Base-by-base conservation (phyloP, 2,329 filamentous ascomycete species). In the Microascus cirrosus region DNA sequence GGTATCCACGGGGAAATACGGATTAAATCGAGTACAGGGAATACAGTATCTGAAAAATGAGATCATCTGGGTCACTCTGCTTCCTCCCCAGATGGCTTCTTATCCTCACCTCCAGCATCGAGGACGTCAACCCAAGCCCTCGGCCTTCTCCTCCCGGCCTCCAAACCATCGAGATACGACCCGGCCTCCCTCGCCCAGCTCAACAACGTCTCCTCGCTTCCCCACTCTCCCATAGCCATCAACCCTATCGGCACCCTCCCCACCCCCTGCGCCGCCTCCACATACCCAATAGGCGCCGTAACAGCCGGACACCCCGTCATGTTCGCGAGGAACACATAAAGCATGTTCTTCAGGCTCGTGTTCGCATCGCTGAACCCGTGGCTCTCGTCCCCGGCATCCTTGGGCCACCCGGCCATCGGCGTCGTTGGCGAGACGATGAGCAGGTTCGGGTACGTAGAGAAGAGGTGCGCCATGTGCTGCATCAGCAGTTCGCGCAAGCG, bases 311-410 rank as follows among this genome's bases (percentile, higher is more conserved):
- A 85, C 0, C 92, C 92, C 0, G 79, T 83, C 64, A 90, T 85
- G 70, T 96, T 96, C 7, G 91, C 87, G 39, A 95, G 71, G 81
- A 88, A 95, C 18, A 89, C 84, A 71, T 90, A 96, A 69, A 86
- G 83, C 90, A 96, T 95, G 66, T 82, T 89, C 28, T 81, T 76
- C n/a, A 95, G 74, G 18, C 83, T 85, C 60, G 73, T 76, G 67
- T 94, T 90, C 0, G 79, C 85, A 68, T 96, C 87, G 42, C 79
- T 85, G 63, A 90, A 75, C 2, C 92, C 92, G 65, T 91, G 84
- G n/a, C 74, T 74, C 18, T 84, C 74, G 48, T 88, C 85, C 10
- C 74, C 77, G 1, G 76, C 70, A 12, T 69, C 60, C 25, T 85
- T 83, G 50, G 81, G 81, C 87, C 89, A 95, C 12, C 91, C 91